A percentile compares a stretch with the other conserved stretches of the same genome.
Evolutionary conservation across 495 filamentous ascomycete genomes (phyloP).

Genomic region (Podospora australis): DNA sequence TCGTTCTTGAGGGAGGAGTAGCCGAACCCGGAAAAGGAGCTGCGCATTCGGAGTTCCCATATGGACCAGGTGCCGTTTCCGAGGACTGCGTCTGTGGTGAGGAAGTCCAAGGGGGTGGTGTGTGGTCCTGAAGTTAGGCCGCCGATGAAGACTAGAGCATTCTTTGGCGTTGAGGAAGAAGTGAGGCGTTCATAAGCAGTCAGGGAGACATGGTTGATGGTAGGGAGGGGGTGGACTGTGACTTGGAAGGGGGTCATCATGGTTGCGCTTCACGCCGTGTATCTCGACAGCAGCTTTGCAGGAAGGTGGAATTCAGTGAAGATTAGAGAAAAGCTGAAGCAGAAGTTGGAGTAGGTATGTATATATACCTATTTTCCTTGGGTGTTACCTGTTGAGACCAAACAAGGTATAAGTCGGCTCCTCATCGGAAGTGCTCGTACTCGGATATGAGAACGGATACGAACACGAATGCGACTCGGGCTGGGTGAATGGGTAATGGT

Average conservation of each 20-base stretch:
- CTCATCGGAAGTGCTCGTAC: no score
- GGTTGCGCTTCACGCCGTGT: no score
- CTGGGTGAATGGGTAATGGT: no score
- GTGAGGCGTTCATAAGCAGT: slow-evolving; percentile 30
- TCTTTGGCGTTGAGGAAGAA: slow-evolving; percentile 32
- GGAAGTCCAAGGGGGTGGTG: background rate
- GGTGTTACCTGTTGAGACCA: no score
- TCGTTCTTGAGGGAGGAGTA: slow-evolving; percentile 61
- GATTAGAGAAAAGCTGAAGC: no score
- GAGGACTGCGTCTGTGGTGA: background rate
- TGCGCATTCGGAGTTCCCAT: slow-evolving; percentile 33
- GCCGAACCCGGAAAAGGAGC: slow-evolving; percentile 67
- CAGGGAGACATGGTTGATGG: slow-evolving; percentile 5
- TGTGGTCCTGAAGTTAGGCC: slow-evolving; percentile 70
- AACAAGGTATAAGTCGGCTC: no score
- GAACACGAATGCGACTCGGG: no score
- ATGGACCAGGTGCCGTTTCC: slow-evolving; percentile 39
- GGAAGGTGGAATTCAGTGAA: no score
- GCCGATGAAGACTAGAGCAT: slow-evolving; percentile 73
- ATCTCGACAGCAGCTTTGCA: no score
- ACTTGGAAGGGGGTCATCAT: slow-evolving; percentile 16
- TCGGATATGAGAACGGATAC: no score
- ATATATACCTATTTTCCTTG: no score
- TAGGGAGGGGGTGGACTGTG: slow-evolving; percentile 27
- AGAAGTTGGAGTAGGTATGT: no score